Conservation (phyloP, 1,284 basidiomycete species). For the Naganishia sp. region DNA sequence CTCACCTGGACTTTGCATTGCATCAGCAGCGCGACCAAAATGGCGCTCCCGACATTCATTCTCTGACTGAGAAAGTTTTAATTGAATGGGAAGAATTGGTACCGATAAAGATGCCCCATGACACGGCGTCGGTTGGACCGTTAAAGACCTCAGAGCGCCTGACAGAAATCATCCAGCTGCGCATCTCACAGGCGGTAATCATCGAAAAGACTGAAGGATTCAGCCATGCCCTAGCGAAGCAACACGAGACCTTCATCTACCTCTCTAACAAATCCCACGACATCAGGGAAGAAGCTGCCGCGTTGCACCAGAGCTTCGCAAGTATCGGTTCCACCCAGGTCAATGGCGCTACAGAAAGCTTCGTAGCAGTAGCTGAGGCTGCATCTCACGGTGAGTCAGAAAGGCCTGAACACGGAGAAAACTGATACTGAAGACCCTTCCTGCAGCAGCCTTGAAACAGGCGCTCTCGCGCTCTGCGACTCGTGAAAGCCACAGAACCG, state of each 20-base stretch:
- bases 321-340: slow-evolving; percentile 14
- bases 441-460: slow-evolving; percentile 7
- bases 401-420: background rate
- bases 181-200: slow-evolving; percentile 82
- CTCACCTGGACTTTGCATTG: slow-evolving; percentile 22
- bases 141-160: slow-evolving; percentile 57
- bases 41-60: background rate
- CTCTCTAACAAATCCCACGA: slow-evolving; percentile 54
- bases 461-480: slow-evolving; percentile 11
- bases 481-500: background rate
- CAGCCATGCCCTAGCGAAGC: slow-evolving; percentile 76
- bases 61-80: background rate
- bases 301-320: slow-evolving; percentile 10
- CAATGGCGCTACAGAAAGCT: slow-evolving; percentile 30
- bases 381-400: slow-evolving; percentile 9
- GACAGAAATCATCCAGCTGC: slow-evolving; percentile 76
- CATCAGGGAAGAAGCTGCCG: slow-evolving; percentile 16
- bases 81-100: slow-evolving; percentile 10
- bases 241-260: slow-evolving; percentile 86
- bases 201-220: slow-evolving; percentile 82
- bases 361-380: slow-evolving; percentile 17
- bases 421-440: background rate
- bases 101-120: slow-evolving; percentile 10
- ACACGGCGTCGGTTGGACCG: slow-evolving; percentile 12
- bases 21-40: background rate